Base-by-base conservation (phyloP, 306 rosid species). In the Gillenia trifoliata region DNA sequence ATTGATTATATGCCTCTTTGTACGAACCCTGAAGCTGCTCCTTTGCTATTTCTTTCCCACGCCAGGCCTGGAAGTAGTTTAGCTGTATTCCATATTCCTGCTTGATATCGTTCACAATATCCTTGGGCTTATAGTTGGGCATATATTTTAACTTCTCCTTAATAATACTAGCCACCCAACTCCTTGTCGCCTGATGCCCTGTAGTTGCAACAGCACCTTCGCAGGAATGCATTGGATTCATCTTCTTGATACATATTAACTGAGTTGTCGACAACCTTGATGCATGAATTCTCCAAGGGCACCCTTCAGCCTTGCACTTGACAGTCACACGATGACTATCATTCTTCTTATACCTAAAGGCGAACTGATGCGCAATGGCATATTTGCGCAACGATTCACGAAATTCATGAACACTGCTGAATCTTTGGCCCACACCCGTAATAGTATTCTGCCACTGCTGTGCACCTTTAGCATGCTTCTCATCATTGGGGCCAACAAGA, bases 21-120 rank as follows among this genome's bases (percentile, higher is more conserved):
- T 87, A 91, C 25, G 98, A 94, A 72, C 98, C 98, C 89, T 90
- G 98, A 84, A 94, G 97, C 85, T 94, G 98, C 85, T 94, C 98
- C 86, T 90, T 94, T 30, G 97, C 98, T 82, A 94, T 91, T 84
- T 94, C 98, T 88, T 94, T 94, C 72, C 98, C 98, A 31, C 98
- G 98, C 98, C 98, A 94, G 52, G 98, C 98, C 78, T 94, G 98
- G 75, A 94, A 94, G 85, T 94, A 94, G 84, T 94, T 94, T 38
- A 94, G 85, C 82, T 91, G 96, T 78, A 94, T 87, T 75, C 98
- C 98, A 75, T 91, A 94, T 83, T 94, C 98, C 79, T 91, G 80
- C 78, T 91, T 91, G 85, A 94, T 91, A 83, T 94, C 98, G 66
- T 84, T 89, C 76, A 94, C 98, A 64, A 94, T 94, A 80, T 94